phyloP scores from a whole-genome alignment of 305 asterid species.

The Salvia sclarea region DNA sequence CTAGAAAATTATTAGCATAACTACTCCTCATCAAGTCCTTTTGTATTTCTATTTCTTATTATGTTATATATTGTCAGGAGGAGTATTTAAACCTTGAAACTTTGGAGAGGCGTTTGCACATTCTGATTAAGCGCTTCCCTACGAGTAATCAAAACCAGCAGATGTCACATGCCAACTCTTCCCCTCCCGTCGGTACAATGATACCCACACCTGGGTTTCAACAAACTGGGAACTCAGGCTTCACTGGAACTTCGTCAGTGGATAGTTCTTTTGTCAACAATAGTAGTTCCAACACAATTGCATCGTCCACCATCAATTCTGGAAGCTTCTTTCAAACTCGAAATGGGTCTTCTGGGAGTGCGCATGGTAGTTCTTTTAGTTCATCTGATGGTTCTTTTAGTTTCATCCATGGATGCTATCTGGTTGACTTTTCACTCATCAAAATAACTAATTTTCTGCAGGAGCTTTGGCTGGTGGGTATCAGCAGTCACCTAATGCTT shows the following conservation, averaged over 20 bases:
- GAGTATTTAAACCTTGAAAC: constrained; percentile 74
- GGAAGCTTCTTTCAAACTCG: constrained; percentile 60
- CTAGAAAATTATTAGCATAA: constrained; percentile 4
- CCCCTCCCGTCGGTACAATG: constrained; percentile 78
- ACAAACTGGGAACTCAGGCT: constrained; percentile 64
- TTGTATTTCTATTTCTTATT: constrained; percentile 10
- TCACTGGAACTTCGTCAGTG: constrained; percentile 53
- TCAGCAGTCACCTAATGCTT: constrained; percentile 67
- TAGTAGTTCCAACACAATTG: constrained; percentile 47
- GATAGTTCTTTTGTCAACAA: constrained; percentile 55
- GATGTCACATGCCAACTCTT: constrained; percentile 58
- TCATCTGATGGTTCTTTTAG: constrained; percentile 46
- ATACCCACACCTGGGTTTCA: constrained; percentile 96
- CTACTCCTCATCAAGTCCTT: constrained; percentile 8
- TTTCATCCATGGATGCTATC: constrained; percentile 17
- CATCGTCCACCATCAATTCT: constrained; percentile 60
- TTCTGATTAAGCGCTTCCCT: constrained; percentile 55
- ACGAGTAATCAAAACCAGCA: constrained; percentile 68
- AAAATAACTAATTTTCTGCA: constrained; percentile 46
- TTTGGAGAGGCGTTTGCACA: constrained; percentile 75
- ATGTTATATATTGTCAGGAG: constrained; percentile 54
- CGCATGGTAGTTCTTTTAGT: constrained; percentile 52
- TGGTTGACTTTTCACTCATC: constrained; percentile 27
- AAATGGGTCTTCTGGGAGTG: constrained; percentile 52
- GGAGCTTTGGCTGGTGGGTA: constrained; percentile 66